phyloP scores from a whole-genome alignment of 2,329 filamentous ascomycete genomes.

The Botrytis deweyae region DNA sequence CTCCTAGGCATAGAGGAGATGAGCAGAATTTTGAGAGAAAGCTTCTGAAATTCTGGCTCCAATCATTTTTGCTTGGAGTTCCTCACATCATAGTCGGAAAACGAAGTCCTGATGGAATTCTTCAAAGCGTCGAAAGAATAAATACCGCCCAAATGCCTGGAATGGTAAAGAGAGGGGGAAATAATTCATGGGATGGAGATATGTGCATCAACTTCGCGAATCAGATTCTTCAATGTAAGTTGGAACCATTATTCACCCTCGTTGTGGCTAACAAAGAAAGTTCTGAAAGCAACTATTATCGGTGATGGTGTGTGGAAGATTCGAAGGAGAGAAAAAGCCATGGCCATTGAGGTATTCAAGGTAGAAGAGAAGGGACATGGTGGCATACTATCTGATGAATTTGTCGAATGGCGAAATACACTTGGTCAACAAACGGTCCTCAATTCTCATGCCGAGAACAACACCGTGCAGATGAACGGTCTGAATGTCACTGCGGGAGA shows the following conservation, averaged over 20 bases:
- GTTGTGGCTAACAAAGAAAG: slow-evolving; percentile 43
- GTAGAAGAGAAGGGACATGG: slow-evolving; percentile 74
- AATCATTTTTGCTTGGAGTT: slow-evolving; percentile 91
- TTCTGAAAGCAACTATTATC: slow-evolving; percentile 61
- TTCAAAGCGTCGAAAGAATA: slow-evolving; percentile 73
- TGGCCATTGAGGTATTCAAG: slow-evolving; percentile 70
- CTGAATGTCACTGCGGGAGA: neutral
- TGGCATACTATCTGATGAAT: slow-evolving; percentile 72
- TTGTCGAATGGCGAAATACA: slow-evolving; percentile 66
- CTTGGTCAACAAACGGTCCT: slow-evolving; percentile 18
- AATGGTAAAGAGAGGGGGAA: slow-evolving; percentile 65
- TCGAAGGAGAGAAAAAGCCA: slow-evolving; percentile 59
- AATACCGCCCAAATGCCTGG: slow-evolving; percentile 77
- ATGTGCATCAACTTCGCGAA: slow-evolving; percentile 89
- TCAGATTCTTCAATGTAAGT: slow-evolving; percentile 72
- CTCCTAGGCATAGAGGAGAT: slow-evolving; percentile 66
- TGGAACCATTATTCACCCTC: neutral
- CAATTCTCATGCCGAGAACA: neutral
- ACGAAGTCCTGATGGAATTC: slow-evolving; percentile 68
- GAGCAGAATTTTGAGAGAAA: slow-evolving; percentile 81
- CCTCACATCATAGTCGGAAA: slow-evolving; percentile 91
- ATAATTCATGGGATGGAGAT: slow-evolving; percentile 81
- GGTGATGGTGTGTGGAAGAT: slow-evolving; percentile 78
- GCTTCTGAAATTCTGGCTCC: slow-evolving; percentile 93
- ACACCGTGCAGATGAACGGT: neutral